Percentiles rank a stretch among this genome's conserved stretches.
Evolutionary conservation across 2,329 filamentous ascomycete species (phyloP).

Genomic region (Trichoderma koningii): DNA sequence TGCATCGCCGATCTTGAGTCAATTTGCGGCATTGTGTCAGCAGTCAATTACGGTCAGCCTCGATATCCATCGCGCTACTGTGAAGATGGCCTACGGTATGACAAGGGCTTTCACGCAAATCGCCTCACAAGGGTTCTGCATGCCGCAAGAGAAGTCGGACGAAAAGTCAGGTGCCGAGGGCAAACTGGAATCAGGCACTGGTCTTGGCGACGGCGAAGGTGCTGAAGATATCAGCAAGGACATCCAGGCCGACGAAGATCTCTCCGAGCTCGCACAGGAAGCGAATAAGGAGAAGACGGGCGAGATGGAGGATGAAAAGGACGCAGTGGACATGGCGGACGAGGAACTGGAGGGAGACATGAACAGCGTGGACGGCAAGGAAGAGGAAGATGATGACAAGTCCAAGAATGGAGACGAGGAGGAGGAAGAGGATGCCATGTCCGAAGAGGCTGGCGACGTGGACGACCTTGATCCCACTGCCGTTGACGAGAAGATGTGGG

Average conservation of each 20-base stretch:
- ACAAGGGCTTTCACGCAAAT: constrained; percentile 77
- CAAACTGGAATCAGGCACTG: constrained; percentile 86
- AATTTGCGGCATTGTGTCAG: constrained; percentile 67
- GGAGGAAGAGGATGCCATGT: constrained; percentile 70
- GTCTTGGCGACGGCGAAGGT: constrained; percentile 91
- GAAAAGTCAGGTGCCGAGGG: constrained; percentile 70
- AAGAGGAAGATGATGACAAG: constrained; percentile 61
- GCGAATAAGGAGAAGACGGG: constrained; percentile 64
- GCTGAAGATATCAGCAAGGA: constrained; percentile 98
- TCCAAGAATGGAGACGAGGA: constrained; percentile 64
- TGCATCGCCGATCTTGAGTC: constrained; percentile 67
- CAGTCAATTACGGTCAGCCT: constrained; percentile 61
- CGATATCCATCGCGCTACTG: constrained; percentile 68
- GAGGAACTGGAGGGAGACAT: constrained; percentile 88
- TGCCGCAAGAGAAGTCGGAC: constrained; percentile 77
- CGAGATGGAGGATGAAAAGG: constrained; percentile 77
- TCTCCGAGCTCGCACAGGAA: constrained; percentile 88
- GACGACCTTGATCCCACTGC: constrained; percentile 87
- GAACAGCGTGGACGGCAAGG: constrained; percentile 63
- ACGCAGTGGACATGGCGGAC: constrained; percentile 89
- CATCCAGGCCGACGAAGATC: constrained; percentile 87
- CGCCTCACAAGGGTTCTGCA: constrained; percentile 85
- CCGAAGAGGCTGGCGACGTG: constrained; percentile 88
- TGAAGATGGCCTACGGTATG: constrained; percentile 74
- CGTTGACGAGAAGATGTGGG: constrained; percentile 99